Evolutionary conservation across 2,329 filamentous ascomycete genomes (phyloP).

Genomic region (Coniella lustricola): DNA sequence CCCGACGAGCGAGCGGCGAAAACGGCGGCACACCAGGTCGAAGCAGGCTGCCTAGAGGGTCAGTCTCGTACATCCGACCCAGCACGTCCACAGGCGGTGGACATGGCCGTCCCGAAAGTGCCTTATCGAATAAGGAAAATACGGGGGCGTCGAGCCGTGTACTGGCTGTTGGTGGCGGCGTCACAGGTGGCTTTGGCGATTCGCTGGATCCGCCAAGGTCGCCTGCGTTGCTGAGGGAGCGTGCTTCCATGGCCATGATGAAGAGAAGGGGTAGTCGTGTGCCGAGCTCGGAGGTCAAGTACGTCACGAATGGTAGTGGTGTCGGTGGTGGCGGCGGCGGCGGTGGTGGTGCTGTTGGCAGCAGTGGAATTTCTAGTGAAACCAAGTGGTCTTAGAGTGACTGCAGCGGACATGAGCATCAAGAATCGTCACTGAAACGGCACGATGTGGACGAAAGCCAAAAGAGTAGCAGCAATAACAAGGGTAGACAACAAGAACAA

Average conservation of each 20-base stretch:
- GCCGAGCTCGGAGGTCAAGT: conserved; percentile 13
- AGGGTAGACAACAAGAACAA: no score
- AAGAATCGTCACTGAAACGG: not conserved
- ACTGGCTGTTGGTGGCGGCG: conserved; percentile 13
- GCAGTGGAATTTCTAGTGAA: conserved; percentile 8
- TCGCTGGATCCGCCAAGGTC: conserved; percentile 9
- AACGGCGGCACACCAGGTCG: conserved; percentile 11
- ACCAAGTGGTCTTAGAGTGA: conserved; percentile 16
- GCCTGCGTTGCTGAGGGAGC: conserved; percentile 11
- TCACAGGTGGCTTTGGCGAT: conserved; percentile 2
- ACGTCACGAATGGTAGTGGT: not conserved
- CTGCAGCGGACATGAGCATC: conserved; percentile 2
- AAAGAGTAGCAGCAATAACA: not conserved
- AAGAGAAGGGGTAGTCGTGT: conserved; percentile 14
- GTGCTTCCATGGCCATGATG: conserved; percentile 8
- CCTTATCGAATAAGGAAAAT: conserved; percentile 23
- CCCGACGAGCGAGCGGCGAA: conserved; percentile 10
- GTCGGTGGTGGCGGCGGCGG: conserved; percentile 7
- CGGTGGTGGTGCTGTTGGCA: not conserved
- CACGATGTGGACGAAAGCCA: not conserved
- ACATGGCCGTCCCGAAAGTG: conserved; percentile 20
- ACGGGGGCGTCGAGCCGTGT: conserved; percentile 3
- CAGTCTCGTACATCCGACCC: conserved; percentile 21
- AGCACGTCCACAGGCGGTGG: conserved; percentile 18
- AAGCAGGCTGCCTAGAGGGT: conserved; percentile 25